These are phyloP conservation scores for Rhynchospora breviuscula DNA, from an alignment of 176 grass and related monocot species.

Conservation along the genomic window DNA sequence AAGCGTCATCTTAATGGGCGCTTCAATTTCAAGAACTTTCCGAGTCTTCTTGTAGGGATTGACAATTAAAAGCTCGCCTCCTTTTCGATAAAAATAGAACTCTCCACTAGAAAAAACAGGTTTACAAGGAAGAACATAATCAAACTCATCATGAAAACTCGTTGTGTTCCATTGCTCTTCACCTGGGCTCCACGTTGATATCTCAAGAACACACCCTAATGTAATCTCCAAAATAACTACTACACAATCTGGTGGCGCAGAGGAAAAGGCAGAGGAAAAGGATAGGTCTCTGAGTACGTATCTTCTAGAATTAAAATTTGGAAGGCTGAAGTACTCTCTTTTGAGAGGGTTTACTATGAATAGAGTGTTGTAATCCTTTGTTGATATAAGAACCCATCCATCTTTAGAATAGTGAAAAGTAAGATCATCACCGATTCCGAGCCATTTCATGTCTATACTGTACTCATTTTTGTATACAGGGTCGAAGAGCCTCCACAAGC, in stretches of 20 bases:
- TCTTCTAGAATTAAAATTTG: neutral
- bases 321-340: neutral
- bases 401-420: slow-evolving; percentile 18
- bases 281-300: neutral
- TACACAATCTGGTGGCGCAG: neutral
- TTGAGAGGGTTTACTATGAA: slow-evolving; percentile 23
- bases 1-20: neutral
- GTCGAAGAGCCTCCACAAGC: slow-evolving; percentile 19
- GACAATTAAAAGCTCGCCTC: slow-evolving; percentile 2
- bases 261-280: neutral
- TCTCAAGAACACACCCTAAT: neutral
- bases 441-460: neutral
- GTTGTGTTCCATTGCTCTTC: neutral
- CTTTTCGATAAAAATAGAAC: slow-evolving; percentile 3
- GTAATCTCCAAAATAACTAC: neutral
- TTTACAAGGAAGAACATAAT: neutral
- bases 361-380: neutral
- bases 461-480: slow-evolving; percentile 10
- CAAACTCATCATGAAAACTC: neutral
- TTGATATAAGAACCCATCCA: slow-evolving; percentile 17
- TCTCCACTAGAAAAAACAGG: neutral
- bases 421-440: neutral
- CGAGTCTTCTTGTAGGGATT: neutral
- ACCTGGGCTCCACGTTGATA: slow-evolving; percentile 2
- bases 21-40: neutral